phyloP scores from a whole-genome alignment of 192 early-diverging fungal genomes.

The Linnemannia exigua region DNA sequence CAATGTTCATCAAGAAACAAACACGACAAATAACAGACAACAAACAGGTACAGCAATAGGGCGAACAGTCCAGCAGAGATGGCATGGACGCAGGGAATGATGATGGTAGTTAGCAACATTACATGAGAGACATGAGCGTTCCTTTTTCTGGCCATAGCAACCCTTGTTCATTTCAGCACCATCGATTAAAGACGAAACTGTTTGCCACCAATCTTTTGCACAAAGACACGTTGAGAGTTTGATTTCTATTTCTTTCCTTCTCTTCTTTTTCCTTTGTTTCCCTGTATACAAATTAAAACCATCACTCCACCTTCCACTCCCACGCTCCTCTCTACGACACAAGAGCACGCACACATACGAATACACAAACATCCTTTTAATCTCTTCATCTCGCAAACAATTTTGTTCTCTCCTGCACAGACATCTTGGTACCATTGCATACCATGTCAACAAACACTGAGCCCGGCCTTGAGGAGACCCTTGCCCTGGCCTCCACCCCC shows the following conservation, averaged over 20 bases:
- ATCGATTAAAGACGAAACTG: too few relatives aligned
- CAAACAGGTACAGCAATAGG: too few relatives aligned
- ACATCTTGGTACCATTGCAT: background rate
- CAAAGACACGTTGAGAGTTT: background rate
- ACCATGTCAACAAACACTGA: background rate
- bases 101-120: too few relatives aligned
- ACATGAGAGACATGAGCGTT: too few relatives aligned
- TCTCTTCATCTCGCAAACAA: background rate
- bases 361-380: background rate
- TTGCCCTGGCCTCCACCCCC: background rate
- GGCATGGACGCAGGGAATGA: too few relatives aligned
- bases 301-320: background rate
- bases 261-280: background rate
- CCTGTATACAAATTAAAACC: background rate
- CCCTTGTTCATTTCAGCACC: too few relatives aligned
- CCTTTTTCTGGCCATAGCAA: too few relatives aligned
- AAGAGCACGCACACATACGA: background rate
- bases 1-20: too few relatives aligned
- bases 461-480: background rate
- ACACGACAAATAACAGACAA: too few relatives aligned
- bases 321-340: too few relatives aligned
- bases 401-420: background rate
- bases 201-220: background rate
- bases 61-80: too few relatives aligned
- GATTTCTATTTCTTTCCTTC: background rate